phyloP scores from a whole-genome alignment of 345 rosid species.

The Euphorbia peplus region DNA sequence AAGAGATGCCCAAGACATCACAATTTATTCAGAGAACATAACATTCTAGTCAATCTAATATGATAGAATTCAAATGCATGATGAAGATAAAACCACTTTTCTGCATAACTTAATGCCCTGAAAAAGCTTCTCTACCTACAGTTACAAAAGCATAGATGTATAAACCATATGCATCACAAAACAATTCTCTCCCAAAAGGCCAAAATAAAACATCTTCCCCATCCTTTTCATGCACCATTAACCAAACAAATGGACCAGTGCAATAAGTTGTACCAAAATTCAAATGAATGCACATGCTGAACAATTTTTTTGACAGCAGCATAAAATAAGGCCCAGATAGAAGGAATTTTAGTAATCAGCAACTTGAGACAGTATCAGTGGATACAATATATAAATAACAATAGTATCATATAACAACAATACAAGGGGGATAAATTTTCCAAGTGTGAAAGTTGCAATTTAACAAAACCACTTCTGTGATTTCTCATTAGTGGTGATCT shows the following conservation, averaged over 20 bases:
- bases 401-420: background rate
- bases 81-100: background rate
- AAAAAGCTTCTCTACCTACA: background rate
- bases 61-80: background rate
- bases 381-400: background rate
- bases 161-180: too few species aligned
- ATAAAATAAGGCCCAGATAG: background rate
- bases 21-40: background rate
- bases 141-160: too few species aligned
- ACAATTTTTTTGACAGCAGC: background rate
- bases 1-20: background rate
- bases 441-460: background rate
- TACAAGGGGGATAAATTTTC: background rate
- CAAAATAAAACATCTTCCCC: slow-evolving; percentile 1
- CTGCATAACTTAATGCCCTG: background rate
- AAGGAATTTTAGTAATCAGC: background rate
- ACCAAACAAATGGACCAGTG: background rate
- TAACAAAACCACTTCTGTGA: background rate
- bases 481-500: background rate
- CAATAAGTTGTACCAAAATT: too few species aligned
- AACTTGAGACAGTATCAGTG: background rate
- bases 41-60: background rate
- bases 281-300: background rate
- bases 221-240: background rate
- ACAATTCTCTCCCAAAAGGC: too few species aligned